A percentile compares a stretch with the other conserved stretches of the same genome.
phyloP scores from a whole-genome alignment of 2,329 filamentous ascomycete genomes.

The Ascosphaera acerosa region DNA sequence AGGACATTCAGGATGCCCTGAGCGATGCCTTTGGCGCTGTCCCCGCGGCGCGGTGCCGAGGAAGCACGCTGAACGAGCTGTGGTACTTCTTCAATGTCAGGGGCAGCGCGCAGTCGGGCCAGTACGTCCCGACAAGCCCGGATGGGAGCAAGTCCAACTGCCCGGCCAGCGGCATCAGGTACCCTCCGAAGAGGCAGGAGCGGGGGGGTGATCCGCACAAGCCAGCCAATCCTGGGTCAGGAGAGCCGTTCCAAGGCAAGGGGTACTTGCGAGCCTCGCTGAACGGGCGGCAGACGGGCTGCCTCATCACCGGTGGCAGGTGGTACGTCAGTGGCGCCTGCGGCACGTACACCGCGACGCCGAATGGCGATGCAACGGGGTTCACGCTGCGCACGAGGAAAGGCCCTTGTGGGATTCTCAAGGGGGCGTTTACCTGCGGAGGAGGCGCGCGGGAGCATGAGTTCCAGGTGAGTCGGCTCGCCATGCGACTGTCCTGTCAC shows the following conservation, averaged over 20 bases:
- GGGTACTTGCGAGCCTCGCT: constrained; percentile 28
- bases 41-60: constrained; percentile 25
- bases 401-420: constrained; percentile 28
- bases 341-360: constrained; percentile 32
- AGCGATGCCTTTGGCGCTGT: constrained; percentile 22
- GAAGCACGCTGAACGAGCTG: constrained; percentile 25
- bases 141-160: constrained; percentile 35
- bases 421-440: constrained; percentile 27
- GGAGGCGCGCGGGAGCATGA: constrained; percentile 9
- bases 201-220: too few species aligned
- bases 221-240: neutral
- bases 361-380: constrained; percentile 15
- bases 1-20: constrained; percentile 26
- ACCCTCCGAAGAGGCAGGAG: constrained; percentile 31
- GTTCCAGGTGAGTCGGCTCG: constrained; percentile 12
- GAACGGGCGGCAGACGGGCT: constrained; percentile 26
- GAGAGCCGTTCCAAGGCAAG: constrained; percentile 24
- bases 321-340: constrained; percentile 40
- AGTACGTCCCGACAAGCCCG: constrained; percentile 30
- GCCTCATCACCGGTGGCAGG: constrained; percentile 33
- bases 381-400: constrained; percentile 30
- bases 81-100: constrained; percentile 29
- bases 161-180: constrained; percentile 35
- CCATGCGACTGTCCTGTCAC: constrained; percentile 6
- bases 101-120: constrained; percentile 32